Base-by-base conservation (phyloP, 2,329 filamentous ascomycete genomes). In the Drechslerella dactyloides region DNA sequence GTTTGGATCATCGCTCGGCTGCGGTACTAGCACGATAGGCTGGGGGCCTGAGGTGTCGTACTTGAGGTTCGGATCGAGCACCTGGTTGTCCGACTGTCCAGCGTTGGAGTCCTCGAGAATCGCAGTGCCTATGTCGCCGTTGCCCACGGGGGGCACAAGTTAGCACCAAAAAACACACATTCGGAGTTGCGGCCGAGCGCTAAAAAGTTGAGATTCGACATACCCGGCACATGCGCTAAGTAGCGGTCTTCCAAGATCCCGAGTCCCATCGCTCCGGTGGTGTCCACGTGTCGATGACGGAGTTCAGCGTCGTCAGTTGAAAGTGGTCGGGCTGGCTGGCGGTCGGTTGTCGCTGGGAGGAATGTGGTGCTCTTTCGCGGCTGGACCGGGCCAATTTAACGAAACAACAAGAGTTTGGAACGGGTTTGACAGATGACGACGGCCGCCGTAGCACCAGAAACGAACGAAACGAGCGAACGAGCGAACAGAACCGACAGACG, bases 1-100 rank as follows among this genome's bases (percentile, higher is more conserved):
- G 78, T 96, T 93, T 2, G 90, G 91, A 78, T 96, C 91, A 79
- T 96, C 89, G 73, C 89, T 93, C 1, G 93, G 93, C 78, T 97
- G 93, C 3, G 93, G 93, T 3, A 96, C 89, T 33, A 97, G 85
- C 75, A 97, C 90, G 76, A 93, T 89, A 56, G 87, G 86, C 17
- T 84, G 80, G 17, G 83, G 82, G 35, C 90, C 89, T 73, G 83
- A 88, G 58, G 80, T 84, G 79, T 93, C 90, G 79, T 87, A 90
- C 80, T 94, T 96, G 75, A 94, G 48, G 50, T 70, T 70, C 19
- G 66, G 66, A 60, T 70, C 59, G 37, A 70, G 65, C 58, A 70
- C 66, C 7, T 46, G 59, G 33, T 56, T 54, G 7, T 70, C 54
- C 40, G 58, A 19, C 24, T 54, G 37, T 21, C 59, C 66, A 35